phyloP scores from a whole-genome alignment of 2,329 filamentous ascomycete genomes.

The Diaporthe velutina region DNA sequence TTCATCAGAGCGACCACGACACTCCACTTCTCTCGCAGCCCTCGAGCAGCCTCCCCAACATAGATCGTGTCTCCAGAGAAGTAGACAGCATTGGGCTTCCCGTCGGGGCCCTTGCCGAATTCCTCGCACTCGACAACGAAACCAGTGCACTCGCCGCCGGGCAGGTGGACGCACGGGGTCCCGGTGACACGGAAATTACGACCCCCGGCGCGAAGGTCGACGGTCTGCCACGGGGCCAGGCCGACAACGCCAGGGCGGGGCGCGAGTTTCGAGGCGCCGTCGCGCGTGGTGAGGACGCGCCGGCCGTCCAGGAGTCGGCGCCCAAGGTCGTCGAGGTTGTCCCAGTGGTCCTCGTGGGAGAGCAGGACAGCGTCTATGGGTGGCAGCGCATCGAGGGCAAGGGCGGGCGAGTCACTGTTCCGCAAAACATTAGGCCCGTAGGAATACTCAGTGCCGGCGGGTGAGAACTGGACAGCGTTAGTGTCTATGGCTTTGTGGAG shows the following conservation, averaged over 20 bases:
- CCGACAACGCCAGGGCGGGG: slow-evolving; percentile 57
- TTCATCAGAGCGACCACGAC: slow-evolving; percentile 56
- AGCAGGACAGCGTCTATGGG: slow-evolving; percentile 62
- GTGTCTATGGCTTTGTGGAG: background rate
- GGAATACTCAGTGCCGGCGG: slow-evolving; percentile 52
- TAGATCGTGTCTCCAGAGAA: slow-evolving; percentile 65
- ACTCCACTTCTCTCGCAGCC: slow-evolving; percentile 52
- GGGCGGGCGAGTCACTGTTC: slow-evolving; percentile 50
- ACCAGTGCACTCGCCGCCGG: slow-evolving; percentile 58
- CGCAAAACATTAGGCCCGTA: slow-evolving; percentile 46
- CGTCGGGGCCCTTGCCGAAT: slow-evolving; percentile 53
- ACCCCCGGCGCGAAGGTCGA: background rate
- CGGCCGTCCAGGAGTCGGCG: slow-evolving; percentile 60
- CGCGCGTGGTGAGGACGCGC: slow-evolving; percentile 58
- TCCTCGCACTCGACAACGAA: slow-evolving; percentile 54
- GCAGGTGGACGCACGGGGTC: slow-evolving; percentile 58
- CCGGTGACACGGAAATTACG: slow-evolving; percentile 54
- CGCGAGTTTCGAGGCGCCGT: slow-evolving; percentile 58
- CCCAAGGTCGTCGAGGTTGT: slow-evolving; percentile 62
- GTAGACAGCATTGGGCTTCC: slow-evolving; percentile 59
- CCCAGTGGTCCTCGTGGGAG: slow-evolving; percentile 63
- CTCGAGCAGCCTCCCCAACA: slow-evolving; percentile 52
- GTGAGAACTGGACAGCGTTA: slow-evolving; percentile 49
- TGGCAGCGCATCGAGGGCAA: slow-evolving; percentile 54
- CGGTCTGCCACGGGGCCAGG: slow-evolving; percentile 45